These are phyloP conservation scores for Globisporangium solare DNA, from an alignment of 352 stramenopile species.

Conservation along the genomic window DNA sequence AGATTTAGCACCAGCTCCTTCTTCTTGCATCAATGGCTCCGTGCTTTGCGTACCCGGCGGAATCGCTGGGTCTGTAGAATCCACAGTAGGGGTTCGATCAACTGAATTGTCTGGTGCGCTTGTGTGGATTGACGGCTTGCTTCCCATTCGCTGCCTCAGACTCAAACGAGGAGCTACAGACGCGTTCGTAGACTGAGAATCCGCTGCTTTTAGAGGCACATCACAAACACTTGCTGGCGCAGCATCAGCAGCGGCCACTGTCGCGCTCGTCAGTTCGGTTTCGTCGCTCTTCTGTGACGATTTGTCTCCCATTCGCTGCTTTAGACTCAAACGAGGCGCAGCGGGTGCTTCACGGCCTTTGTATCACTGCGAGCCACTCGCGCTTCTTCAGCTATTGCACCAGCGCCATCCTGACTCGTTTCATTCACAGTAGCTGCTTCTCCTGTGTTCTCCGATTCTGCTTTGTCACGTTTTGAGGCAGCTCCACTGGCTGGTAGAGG, in stretches of 20 bases:
- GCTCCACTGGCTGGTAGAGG: too few species aligned
- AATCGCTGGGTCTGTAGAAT: too few species aligned
- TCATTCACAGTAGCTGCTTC: too few species aligned
- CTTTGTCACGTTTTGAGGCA: too few species aligned
- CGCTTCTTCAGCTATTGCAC: neutral
- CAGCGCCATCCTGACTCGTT: neutral
- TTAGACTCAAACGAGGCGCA: neutral
- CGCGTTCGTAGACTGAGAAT: neutral
- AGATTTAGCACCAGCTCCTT: too few species aligned
- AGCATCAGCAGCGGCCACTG: neutral
- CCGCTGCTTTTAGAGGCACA: neutral
- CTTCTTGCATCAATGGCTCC: neutral
- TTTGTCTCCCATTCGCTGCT: neutral
- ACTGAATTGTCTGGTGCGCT: neutral
- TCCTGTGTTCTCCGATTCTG: too few species aligned
- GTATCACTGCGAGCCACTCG: neutral
- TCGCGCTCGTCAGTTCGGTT: too few species aligned
- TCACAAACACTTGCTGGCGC: neutral
- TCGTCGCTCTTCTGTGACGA: neutral
- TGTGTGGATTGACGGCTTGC: neutral
- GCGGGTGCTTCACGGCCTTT: neutral
- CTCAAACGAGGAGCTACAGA: neutral
- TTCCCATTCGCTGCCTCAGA: slow-evolving; percentile 4
- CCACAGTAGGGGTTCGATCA: too few species aligned
- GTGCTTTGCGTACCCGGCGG: neutral